A percentile compares a stretch with the other conserved stretches of the same genome.
Conservation (phyloP, 441 rosid genomes). For the Pelargonium citronellum region DNA sequence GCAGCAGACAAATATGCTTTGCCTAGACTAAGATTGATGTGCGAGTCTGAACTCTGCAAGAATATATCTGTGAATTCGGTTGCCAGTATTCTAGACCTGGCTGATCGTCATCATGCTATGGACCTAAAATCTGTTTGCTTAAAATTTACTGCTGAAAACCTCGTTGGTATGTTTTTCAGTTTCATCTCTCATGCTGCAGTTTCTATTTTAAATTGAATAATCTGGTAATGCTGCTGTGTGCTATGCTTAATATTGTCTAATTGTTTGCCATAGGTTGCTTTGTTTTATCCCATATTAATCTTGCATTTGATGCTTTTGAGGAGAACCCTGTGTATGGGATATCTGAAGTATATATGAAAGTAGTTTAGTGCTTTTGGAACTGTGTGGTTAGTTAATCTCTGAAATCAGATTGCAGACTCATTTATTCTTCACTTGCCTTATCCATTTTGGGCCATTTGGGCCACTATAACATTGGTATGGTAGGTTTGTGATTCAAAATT, state of each 20-base stretch:
- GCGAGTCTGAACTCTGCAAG: conserved; percentile 73
- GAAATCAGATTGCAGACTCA: not conserved
- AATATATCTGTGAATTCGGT: conserved; percentile 70
- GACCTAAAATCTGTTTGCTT: conserved; percentile 74
- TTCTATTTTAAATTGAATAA: conserved; percentile 9
- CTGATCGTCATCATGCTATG: conserved; percentile 84
- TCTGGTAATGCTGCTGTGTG: conserved; percentile 9
- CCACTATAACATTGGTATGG: not conserved
- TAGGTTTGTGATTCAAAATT: not conserved
- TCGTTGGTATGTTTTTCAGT: conserved; percentile 40
- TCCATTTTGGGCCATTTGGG: conserved; percentile 4
- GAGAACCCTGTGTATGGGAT: not conserved
- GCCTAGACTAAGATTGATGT: conserved; percentile 63
- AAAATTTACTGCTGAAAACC: conserved; percentile 66
- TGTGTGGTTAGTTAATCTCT: not conserved
- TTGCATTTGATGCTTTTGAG: not conserved
- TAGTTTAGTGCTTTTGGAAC: conserved; percentile 1
- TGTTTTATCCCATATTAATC: not conserved
- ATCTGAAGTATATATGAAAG: not conserved
- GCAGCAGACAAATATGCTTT: conserved; percentile 87
- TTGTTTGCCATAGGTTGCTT: not conserved
- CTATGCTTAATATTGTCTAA: not conserved
- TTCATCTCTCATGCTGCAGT: not conserved
- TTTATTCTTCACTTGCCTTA: not conserved
- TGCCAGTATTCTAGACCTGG: conserved; percentile 77